Percentiles rank a stretch among this genome's conserved stretches.
These are phyloP conservation scores for Pseudogymnoascus sp. DNA, from an alignment of 2,329 filamentous ascomycete species.

Conservation along the genomic window DNA sequence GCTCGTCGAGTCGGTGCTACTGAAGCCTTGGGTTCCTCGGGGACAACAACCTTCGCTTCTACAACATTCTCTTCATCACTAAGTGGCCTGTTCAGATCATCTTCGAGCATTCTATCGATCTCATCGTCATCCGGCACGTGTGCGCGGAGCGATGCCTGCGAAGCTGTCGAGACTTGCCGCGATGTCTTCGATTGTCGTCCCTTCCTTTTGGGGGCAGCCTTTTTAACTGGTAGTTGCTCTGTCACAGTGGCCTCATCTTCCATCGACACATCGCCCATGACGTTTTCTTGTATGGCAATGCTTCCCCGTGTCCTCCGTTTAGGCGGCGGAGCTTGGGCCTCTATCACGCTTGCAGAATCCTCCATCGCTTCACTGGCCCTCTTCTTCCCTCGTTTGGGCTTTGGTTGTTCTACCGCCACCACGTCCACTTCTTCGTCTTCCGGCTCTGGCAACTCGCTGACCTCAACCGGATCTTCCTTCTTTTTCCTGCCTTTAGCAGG, in stretches of 20 bases:
- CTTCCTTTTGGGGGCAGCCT: slow-evolving; percentile 34
- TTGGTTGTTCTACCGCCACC: slow-evolving; percentile 19
- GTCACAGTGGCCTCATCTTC: slow-evolving; percentile 39
- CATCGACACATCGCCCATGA: slow-evolving; percentile 16
- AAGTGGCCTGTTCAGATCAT: slow-evolving; percentile 50
- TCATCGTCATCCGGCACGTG: slow-evolving; percentile 52
- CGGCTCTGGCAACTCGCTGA: slow-evolving; percentile 29
- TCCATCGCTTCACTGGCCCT: slow-evolving; percentile 49
- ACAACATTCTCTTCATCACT: slow-evolving; percentile 39
- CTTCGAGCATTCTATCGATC: slow-evolving; percentile 56
- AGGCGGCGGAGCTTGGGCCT: slow-evolving; percentile 27
- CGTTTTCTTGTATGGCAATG: slow-evolving; percentile 24
- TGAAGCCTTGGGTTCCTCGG: neutral
- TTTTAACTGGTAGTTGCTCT: slow-evolving; percentile 51
- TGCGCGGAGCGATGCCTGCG: slow-evolving; percentile 37
- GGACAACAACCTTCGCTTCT: slow-evolving; percentile 31
- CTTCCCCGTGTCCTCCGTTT: slow-evolving; percentile 35
- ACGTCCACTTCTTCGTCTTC: slow-evolving; percentile 25
- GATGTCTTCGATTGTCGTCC: slow-evolving; percentile 34
- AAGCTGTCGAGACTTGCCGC: slow-evolving; percentile 42
- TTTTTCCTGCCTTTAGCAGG: slow-evolving; percentile 42
- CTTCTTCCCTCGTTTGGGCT: slow-evolving; percentile 44
- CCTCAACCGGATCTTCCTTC: slow-evolving; percentile 46
- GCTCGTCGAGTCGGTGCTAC: slow-evolving; percentile 11
- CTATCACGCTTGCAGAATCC: slow-evolving; percentile 14